These are phyloP conservation scores for Linaria vulgaris DNA, from an alignment of 257 asterid genomes.

Conservation along the genomic window DNA sequence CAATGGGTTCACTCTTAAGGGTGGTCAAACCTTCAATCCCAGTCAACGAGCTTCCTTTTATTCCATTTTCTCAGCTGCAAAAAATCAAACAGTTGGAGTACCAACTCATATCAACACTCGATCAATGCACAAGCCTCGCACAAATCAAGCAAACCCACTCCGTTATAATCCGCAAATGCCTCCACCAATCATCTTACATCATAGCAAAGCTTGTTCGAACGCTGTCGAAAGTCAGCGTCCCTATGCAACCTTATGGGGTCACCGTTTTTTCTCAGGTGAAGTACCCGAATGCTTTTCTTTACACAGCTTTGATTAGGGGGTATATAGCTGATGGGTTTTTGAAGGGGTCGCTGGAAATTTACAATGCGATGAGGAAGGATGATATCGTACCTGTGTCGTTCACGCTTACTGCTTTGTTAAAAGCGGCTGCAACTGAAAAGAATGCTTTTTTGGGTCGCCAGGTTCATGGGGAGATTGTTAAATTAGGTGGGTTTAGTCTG, in stretches of 20 bases:
- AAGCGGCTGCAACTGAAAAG: slow-evolving; percentile 41
- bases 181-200: slow-evolving; percentile 71
- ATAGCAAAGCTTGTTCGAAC: slow-evolving; percentile 62
- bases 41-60: slow-evolving; percentile 37
- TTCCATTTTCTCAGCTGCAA: slow-evolving; percentile 64
- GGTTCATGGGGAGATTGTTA: slow-evolving; percentile 65
- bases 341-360: slow-evolving; percentile 46
- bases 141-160: slow-evolving; percentile 77
- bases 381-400: slow-evolving; percentile 64
- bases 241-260: slow-evolving; percentile 52
- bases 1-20: slow-evolving; percentile 52
- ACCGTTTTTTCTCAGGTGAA: slow-evolving; percentile 52
- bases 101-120: slow-evolving; percentile 49
- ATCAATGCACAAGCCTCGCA: slow-evolving; percentile 44
- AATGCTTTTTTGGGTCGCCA: slow-evolving; percentile 50
- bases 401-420: slow-evolving; percentile 64
- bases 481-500: slow-evolving; percentile 59
- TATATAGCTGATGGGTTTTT: slow-evolving; percentile 43
- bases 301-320: slow-evolving; percentile 75
- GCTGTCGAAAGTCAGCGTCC: slow-evolving; percentile 48
- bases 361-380: slow-evolving; percentile 54
- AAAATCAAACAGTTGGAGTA: slow-evolving; percentile 50
- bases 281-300: slow-evolving; percentile 66
- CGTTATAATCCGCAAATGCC: slow-evolving; percentile 53
- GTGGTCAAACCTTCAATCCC: slow-evolving; percentile 32